Evolutionary conservation across 2,329 filamentous ascomycete genomes (phyloP).

Genomic region (Penicillium sp.): DNA sequence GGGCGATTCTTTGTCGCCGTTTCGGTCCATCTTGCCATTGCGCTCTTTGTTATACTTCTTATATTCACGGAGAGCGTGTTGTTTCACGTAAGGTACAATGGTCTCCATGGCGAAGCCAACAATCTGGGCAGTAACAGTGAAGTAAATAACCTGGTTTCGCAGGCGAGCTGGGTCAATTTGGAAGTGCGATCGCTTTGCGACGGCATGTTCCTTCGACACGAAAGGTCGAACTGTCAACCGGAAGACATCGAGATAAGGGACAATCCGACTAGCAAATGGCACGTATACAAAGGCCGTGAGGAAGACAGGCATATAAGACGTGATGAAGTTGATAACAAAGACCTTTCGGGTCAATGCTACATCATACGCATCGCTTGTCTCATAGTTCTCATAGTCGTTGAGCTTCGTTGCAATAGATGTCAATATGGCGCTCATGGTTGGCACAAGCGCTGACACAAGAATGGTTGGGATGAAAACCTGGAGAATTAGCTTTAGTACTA

Average conservation of each 20-base stretch:
- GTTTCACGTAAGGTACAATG: slow-evolving; percentile 80
- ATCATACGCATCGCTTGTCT: slow-evolving; percentile 79
- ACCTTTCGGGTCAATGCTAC: slow-evolving; percentile 86
- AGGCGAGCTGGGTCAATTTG: slow-evolving; percentile 80
- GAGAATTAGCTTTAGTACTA: slow-evolving; percentile 4
- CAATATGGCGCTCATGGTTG: slow-evolving; percentile 77
- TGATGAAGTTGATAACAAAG: slow-evolving; percentile 97
- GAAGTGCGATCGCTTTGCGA: slow-evolving; percentile 62
- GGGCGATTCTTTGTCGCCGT: slow-evolving; percentile 25
- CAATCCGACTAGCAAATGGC: slow-evolving; percentile 80
- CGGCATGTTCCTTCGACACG: slow-evolving; percentile 70
- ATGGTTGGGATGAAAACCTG: slow-evolving; percentile 86
- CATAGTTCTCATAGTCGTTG: slow-evolving; percentile 88
- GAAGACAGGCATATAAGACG: slow-evolving; percentile 86
- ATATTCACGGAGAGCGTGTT: slow-evolving; percentile 74
- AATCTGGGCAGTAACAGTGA: slow-evolving; percentile 91
- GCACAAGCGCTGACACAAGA: slow-evolving; percentile 76
- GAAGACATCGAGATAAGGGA: slow-evolving; percentile 88
- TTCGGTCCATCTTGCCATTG: slow-evolving; percentile 23
- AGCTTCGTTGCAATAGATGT: slow-evolving; percentile 74
- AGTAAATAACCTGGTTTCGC: slow-evolving; percentile 92
- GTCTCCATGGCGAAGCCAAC: slow-evolving; percentile 86
- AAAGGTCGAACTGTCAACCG: slow-evolving; percentile 72
- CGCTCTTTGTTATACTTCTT: slow-evolving; percentile 36
- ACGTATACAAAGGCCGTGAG: slow-evolving; percentile 94